Percentiles rank a stretch among this genome's conserved stretches.
Conservation (phyloP, 163 green algal species). For the Chlamydomonas reinhardtii region DNA sequence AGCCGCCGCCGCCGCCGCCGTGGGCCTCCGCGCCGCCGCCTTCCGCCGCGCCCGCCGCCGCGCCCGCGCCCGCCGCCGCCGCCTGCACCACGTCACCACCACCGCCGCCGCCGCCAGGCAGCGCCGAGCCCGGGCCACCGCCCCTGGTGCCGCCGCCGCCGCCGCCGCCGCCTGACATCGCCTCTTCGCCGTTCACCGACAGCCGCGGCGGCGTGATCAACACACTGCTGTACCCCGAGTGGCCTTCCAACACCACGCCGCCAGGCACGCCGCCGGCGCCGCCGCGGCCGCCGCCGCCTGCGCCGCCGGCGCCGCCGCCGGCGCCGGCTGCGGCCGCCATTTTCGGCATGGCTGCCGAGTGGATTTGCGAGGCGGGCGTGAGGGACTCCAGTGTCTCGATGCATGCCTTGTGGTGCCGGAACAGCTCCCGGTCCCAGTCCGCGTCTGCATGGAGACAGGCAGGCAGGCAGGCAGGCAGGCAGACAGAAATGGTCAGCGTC, state of each 20-base stretch:
- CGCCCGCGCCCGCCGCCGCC: neutral
- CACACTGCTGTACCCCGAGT: neutral
- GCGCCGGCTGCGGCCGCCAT: neutral
- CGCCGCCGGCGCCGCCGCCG: neutral
- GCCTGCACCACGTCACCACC: no score
- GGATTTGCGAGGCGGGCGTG: neutral
- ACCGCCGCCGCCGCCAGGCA: neutral
- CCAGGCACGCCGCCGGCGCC: neutral
- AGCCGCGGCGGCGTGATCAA: neutral
- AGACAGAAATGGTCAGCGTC: no score
- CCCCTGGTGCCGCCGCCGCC: neutral
- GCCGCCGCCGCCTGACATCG: neutral
- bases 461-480: no score
- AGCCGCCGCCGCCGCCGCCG: neutral
- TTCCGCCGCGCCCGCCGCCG: neutral
- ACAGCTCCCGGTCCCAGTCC: conserved; percentile 57
- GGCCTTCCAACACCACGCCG: neutral
- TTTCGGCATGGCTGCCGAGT: neutral
- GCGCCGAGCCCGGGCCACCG: neutral
- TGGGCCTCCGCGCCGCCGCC: neutral
- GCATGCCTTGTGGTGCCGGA: conserved; percentile 56
- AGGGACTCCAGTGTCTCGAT: conserved; percentile 53
- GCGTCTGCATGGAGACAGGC: conserved; percentile 47
- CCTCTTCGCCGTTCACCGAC: neutral
- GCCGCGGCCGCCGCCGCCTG: neutral